These are phyloP conservation scores for Fusarium keratoplasticum DNA, from an alignment of 2,329 filamentous ascomycete genomes.

Conservation along the genomic window DNA sequence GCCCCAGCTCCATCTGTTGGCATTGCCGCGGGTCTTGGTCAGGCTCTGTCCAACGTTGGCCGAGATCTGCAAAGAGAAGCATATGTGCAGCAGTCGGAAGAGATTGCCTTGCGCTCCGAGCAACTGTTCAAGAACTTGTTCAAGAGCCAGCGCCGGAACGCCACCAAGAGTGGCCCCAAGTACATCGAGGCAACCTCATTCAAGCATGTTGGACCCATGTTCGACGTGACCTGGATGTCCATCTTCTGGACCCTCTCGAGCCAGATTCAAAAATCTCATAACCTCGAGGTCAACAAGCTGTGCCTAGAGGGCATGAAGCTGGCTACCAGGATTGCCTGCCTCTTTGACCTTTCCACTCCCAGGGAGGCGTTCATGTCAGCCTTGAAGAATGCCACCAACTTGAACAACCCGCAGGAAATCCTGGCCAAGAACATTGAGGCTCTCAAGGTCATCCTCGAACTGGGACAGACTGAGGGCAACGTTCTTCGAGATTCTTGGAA, in stretches of 20 bases:
- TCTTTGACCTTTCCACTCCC: constrained; percentile 94
- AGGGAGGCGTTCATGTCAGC: constrained; percentile 95
- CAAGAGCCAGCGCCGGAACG: constrained; percentile 86
- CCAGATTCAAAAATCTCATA: constrained; percentile 92
- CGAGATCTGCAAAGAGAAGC: constrained; percentile 93
- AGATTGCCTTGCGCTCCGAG: constrained; percentile 79
- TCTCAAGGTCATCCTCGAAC: constrained; percentile 88
- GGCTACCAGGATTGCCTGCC: constrained; percentile 90
- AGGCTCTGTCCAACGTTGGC: constrained; percentile 91
- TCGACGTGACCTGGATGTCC: constrained; percentile 99
- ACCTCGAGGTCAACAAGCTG: constrained; percentile 89
- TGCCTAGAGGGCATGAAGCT: constrained; percentile 97
- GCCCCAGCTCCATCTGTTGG: constrained; percentile 70
- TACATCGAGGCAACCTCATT: constrained; percentile 95
- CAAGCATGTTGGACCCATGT: constrained; percentile 97
- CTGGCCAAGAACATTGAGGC: constrained; percentile 96
- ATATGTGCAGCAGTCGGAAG: constrained; percentile 93
- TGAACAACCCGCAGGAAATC: constrained; percentile 96
- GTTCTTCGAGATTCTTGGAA: constrained; percentile 91
- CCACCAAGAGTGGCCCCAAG: constrained; percentile 73
- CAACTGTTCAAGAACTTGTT: constrained; percentile 95
- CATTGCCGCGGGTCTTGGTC: constrained; percentile 84
- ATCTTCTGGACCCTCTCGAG: constrained; percentile 95
- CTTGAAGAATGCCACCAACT: constrained; percentile 91
- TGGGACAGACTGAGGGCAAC: constrained; percentile 94